These are phyloP conservation scores for Colletotrichum spaethianum DNA, from an alignment of 2,329 filamentous ascomycete species.

Conservation along the genomic window DNA sequence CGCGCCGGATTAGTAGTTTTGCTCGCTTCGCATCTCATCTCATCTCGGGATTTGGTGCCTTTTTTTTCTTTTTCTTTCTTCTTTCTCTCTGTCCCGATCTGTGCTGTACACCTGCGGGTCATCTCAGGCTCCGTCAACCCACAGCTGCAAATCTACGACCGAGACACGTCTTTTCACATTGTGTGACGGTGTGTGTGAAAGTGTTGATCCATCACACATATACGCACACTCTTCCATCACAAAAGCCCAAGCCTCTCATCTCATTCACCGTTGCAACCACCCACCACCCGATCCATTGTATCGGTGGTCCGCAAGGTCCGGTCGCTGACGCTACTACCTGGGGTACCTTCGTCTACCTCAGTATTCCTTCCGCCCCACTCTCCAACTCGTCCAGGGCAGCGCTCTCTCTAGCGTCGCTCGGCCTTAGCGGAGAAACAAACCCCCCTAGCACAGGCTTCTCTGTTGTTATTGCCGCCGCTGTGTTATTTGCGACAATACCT, in stretches of 20 bases:
- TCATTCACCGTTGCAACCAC: not conserved
- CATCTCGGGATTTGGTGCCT: not conserved
- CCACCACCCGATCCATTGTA: not conserved
- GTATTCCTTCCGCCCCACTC: not conserved
- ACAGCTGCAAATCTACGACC: not conserved
- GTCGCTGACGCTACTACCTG: not conserved
- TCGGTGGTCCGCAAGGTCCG: slow-evolving; percentile 25
- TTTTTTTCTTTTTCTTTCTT: too few relatives aligned
- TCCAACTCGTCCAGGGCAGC: not conserved
- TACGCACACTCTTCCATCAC: not conserved
- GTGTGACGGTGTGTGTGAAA: not conserved
- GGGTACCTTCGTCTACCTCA: not conserved
- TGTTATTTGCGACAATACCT: slow-evolving; percentile 4
- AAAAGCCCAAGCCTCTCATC: not conserved
- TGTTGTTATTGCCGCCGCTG: slow-evolving; percentile 7
- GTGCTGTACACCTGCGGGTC: not conserved
- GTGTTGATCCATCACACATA: not conserved
- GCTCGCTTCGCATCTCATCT: not conserved
- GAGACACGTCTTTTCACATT: not conserved
- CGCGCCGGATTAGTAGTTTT: not conserved
- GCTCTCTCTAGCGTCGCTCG: slow-evolving; percentile 16
- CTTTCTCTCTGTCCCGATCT: not conserved
- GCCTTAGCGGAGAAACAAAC: slow-evolving; percentile 16
- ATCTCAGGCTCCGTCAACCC: not conserved
- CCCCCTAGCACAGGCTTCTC: not conserved